These are phyloP conservation scores for Lactarius psammicola DNA, from an alignment of 768 basidiomycete species.

Conservation along the genomic window DNA sequence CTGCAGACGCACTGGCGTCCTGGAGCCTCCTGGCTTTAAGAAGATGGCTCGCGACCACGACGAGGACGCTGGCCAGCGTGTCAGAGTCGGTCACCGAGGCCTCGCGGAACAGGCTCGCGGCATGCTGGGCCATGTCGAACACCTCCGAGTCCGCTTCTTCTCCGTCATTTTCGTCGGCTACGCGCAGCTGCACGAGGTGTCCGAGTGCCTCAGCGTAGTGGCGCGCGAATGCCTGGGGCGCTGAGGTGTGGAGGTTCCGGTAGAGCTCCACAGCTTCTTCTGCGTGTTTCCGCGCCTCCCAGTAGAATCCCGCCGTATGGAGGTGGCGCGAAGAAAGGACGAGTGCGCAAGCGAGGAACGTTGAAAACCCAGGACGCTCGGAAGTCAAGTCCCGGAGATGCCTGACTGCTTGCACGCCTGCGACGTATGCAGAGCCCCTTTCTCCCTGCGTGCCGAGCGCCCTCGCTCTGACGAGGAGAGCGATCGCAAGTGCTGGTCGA, in stretches of 20 bases:
- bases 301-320: conserved; percentile 8
- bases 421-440: conserved; percentile 10
- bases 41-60: conserved; percentile 7
- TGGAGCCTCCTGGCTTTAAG: not conserved
- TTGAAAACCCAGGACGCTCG: conserved; percentile 15
- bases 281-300: conserved; percentile 20
- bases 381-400: conserved; percentile 13
- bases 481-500: conserved; percentile 13
- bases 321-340: conserved; percentile 19
- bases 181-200: conserved; percentile 14
- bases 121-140: conserved; percentile 23
- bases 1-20: conserved; percentile 6
- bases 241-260: conserved; percentile 12
- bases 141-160: conserved; percentile 7
- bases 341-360: conserved; percentile 9
- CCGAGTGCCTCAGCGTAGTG: conserved; percentile 22
- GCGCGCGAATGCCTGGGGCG: conserved; percentile 2
- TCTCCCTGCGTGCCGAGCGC: conserved; percentile 14
- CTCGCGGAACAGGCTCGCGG: conserved; percentile 19
- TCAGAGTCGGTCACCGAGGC: conserved; percentile 12
- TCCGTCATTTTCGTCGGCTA: not conserved
- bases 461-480: conserved; percentile 18
- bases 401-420: conserved; percentile 11
- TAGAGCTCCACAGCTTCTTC: conserved; percentile 11
- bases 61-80: conserved; percentile 13